Evolutionary conservation across 164 flowering plant species (phyloP), one percentile per base, ranked within the genome.

Genomic region (Dillenia suffruticosa): DNA sequence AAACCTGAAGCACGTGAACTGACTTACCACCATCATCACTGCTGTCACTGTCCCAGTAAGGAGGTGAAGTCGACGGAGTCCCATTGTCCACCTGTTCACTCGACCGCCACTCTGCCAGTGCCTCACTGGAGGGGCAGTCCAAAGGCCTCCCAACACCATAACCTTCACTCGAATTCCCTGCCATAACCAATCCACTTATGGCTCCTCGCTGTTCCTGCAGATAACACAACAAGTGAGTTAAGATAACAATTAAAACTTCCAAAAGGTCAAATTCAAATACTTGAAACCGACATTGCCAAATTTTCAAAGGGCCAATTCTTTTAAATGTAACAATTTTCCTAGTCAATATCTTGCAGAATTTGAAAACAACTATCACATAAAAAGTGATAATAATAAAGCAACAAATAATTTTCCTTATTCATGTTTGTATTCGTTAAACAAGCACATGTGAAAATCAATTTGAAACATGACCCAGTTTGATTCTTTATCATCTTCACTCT

Each of bases 1-100:
- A 32, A 32, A 32, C 40, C 40, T 32, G 7, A 32, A 32, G 40
- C 40, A 32, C 40, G 6, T 32, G 58, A 44, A 15, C 32, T 2
- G 12, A 13, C 62, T 65, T 61, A 78, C 77, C 76, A 61, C 61
- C 73, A 68, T 76, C 76, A 24, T 74, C 74, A 5, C 72, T 73
- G 6, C 72, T 79, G 12, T 79, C 81, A 15, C 74, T 73, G 62
- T 81, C 85, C 85, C 85, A 79, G 54, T 76, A 79, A 46, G 78
- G 76, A 1, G 81, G 85, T 19, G 81, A 81, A 19, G 82, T 77
- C 12, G 82, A 81, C 2, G 85, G 79, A 10, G 67, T 70, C n/a
- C 82, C 79, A 59, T 79, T 79, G 60, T 79, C 85, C 63, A 81
- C 78, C 70, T 81, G 81, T 55, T 79, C 82, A 43, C 69, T 70